Conservation (phyloP, 768 basidiomycete genomes). For the Lenzites betulinus region DNA sequence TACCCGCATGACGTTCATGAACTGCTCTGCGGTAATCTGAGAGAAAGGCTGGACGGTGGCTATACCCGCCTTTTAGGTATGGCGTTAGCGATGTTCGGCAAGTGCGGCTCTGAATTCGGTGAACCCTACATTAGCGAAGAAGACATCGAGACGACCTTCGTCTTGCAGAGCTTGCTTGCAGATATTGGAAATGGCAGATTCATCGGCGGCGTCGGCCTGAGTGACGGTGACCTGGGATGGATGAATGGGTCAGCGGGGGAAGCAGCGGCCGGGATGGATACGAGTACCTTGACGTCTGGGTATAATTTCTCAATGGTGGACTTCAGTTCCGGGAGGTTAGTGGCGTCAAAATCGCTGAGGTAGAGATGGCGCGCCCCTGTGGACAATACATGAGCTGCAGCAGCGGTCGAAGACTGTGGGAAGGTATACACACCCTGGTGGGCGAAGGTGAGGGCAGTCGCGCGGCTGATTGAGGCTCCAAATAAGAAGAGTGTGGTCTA, state of each 20-base stretch:
- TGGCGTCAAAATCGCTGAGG: constrained; percentile 68
- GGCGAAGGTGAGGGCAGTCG: constrained; percentile 70
- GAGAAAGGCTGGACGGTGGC: constrained; percentile 46
- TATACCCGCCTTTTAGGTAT: constrained; percentile 61
- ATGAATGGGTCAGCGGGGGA: background rate
- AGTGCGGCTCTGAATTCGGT: background rate
- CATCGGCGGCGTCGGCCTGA: constrained; percentile 84
- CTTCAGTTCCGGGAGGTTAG: constrained; percentile 71
- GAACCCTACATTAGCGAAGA: constrained; percentile 85
- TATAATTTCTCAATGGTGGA: constrained; percentile 65
- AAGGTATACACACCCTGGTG: constrained; percentile 61
- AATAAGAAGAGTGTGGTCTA: background rate
- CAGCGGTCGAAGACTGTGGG: background rate
- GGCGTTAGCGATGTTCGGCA: too few relatives aligned
- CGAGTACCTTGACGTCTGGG: constrained; percentile 73
- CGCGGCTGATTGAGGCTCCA: constrained; percentile 49
- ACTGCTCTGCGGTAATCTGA: constrained; percentile 61
- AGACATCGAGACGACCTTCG: constrained; percentile 87
- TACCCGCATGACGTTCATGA: constrained; percentile 76
- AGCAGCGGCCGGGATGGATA: too few relatives aligned
- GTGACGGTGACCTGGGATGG: constrained; percentile 65
- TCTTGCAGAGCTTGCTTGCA: constrained; percentile 77
- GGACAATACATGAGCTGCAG: background rate
- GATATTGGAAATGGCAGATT: constrained; percentile 61
- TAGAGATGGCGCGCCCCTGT: constrained; percentile 79